Evolutionary conservation across 495 filamentous ascomycete genomes (phyloP).

Genomic region (Hyaloscypha hepaticicola): DNA sequence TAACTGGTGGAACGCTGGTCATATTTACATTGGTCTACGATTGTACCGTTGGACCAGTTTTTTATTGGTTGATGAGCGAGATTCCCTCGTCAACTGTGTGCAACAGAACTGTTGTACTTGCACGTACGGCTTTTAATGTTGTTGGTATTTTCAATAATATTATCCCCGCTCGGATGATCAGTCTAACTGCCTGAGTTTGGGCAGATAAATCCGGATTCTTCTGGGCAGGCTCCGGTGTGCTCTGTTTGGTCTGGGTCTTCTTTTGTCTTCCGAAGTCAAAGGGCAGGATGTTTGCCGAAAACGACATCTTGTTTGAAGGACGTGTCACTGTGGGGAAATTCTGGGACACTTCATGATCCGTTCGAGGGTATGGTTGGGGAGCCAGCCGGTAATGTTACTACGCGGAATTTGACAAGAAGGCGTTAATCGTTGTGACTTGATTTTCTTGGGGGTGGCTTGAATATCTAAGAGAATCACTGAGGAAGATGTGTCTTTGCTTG

Average conservation of each 20-base stretch:
- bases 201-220: constrained; percentile 51
- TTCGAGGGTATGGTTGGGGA: too few relatives aligned
- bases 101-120: constrained; percentile 53
- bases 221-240: constrained; percentile 49
- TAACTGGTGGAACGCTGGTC: constrained; percentile 52
- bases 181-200: constrained; percentile 52
- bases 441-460: too few relatives aligned
- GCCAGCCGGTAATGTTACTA: too few relatives aligned
- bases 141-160: constrained; percentile 43
- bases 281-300: constrained; percentile 67
- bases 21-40: constrained; percentile 55
- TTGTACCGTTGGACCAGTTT: constrained; percentile 53
- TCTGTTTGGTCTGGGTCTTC: constrained; percentile 41
- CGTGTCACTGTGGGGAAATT: too few relatives aligned
- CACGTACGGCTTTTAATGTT: constrained; percentile 54
- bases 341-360: too few relatives aligned
- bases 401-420: too few relatives aligned
- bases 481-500: too few relatives aligned
- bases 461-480: too few relatives aligned
- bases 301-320: constrained; percentile 72
- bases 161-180: constrained; percentile 50
- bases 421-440: too few relatives aligned
- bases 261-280: constrained; percentile 69
- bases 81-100: constrained; percentile 52
- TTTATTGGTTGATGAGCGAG: constrained; percentile 59